A percentile compares a stretch with the other conserved stretches of the same genome.
phyloP scores from a whole-genome alignment of 2,329 filamentous ascomycete genomes.

The Colletotrichum kahawae region DNA sequence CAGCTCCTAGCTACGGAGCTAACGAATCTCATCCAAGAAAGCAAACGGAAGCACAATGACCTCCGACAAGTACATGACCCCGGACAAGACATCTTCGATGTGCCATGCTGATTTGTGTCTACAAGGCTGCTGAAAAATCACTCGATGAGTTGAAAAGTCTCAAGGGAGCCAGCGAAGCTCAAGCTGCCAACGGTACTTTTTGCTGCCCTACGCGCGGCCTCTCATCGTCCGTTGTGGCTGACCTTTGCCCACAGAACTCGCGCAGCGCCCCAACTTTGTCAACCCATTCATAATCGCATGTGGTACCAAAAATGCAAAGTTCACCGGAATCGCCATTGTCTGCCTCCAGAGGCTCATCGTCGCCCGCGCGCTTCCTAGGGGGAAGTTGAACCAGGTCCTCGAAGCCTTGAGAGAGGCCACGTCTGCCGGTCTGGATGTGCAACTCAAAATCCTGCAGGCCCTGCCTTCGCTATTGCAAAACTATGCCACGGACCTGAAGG shows the following conservation, averaged over 20 bases:
- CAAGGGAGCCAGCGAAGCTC: slow-evolving; percentile 75
- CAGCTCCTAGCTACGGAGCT: slow-evolving; percentile 89
- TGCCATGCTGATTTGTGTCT: not conserved
- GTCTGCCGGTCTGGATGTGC: slow-evolving; percentile 82
- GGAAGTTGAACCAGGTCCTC: slow-evolving; percentile 83
- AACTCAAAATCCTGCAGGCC: slow-evolving; percentile 94
- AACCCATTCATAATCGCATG: slow-evolving; percentile 96
- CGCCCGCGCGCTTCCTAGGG: slow-evolving; percentile 77
- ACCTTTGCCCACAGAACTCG: slow-evolving; percentile 68
- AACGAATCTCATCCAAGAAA: slow-evolving; percentile 90
- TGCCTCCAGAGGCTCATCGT: slow-evolving; percentile 90
- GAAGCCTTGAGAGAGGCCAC: slow-evolving; percentile 87
- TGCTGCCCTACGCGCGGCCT: slow-evolving; percentile 24
- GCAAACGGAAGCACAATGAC: slow-evolving; percentile 92
- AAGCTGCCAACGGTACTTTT: slow-evolving; percentile 69
- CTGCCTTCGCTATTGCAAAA: slow-evolving; percentile 89
- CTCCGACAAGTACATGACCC: slow-evolving; percentile 71
- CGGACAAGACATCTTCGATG: not conserved
- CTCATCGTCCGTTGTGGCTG: not conserved
- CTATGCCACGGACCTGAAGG: slow-evolving; percentile 81
- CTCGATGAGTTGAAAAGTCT: slow-evolving; percentile 85
- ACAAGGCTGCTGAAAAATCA: slow-evolving; percentile 88
- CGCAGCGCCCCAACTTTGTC: slow-evolving; percentile 81
- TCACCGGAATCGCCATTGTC: slow-evolving; percentile 84
- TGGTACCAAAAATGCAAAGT: slow-evolving; percentile 86